Evolutionary conservation across 345 rosid species (phyloP), one percentile per base, ranked within the genome.

Genomic region (Hirschfeldia incana): DNA sequence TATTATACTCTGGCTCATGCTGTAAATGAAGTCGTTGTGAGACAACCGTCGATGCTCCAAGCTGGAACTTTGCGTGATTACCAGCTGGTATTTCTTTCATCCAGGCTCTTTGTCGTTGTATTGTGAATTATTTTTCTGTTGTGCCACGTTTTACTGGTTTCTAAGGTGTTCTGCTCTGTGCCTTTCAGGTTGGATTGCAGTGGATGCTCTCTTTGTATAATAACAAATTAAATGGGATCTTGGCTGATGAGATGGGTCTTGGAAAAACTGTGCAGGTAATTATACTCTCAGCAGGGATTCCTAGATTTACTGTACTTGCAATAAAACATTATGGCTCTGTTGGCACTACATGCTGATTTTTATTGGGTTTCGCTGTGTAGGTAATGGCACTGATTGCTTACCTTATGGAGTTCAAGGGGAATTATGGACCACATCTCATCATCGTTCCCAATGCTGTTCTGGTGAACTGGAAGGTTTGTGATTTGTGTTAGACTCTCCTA

Each of bases 231-330:
- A 96, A 96, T 87, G 99, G 99, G 78, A 96, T 96, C 77, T 82
- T 96, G 86, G 99, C 99, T n/a, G 99, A 96, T 86, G 99, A 96
- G 88, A 96, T 96, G 99, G 99, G 99, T 78, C 98, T 96, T 79
- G 99, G 99, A 64, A 96, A 96, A 89, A 96, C 99, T 73, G 99
- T 96, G 65, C 99, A 96, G 99, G 99, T 93, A 82, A 29, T 65
- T 78, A 72, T 74, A 26, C 55, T 63, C 69, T 42, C 55, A 44
- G 0, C 70, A 39, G 65, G 75, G 17, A 39, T 65, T 65, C 39
- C 62, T 59, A 61, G 36, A 65, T 75, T 78, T 21, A 49, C 26
- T 75, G 34, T 68, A 53, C 46, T 71, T 36, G 77, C 63, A 78
- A 60, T 66, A 21, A 21, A 21, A 32, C 70, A 65, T 26, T 53